Evolutionary conservation across 208 protist species (phyloP).

Genomic region (Leishmania tarentolae): DNA sequence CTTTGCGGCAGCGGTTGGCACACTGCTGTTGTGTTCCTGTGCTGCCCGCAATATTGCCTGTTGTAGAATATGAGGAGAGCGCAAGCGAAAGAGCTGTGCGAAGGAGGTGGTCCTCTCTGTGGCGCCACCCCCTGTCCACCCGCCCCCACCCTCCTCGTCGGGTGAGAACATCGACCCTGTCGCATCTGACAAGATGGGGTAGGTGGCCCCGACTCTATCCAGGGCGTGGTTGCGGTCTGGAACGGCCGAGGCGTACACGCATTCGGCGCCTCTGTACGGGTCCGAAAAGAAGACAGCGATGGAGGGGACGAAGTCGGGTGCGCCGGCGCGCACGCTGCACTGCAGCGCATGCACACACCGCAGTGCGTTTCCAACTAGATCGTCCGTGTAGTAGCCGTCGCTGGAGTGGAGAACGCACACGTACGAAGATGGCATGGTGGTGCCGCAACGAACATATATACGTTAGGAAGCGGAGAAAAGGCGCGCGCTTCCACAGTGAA

Average conservation of each 20-base stretch:
- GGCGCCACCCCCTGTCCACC: not conserved
- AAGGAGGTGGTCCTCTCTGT: slow-evolving; percentile 20
- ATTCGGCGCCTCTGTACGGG: slow-evolving; percentile 50
- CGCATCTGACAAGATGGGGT: slow-evolving; percentile 17
- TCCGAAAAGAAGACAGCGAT: slow-evolving; percentile 72
- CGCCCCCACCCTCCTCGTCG: slow-evolving; percentile 10
- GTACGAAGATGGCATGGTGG: slow-evolving; percentile 22
- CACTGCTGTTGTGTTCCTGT: slow-evolving; percentile 2
- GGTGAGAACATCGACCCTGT: slow-evolving; percentile 12
- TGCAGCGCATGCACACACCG: slow-evolving; percentile 55
- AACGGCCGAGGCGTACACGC: slow-evolving; percentile 58
- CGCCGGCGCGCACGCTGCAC: slow-evolving; percentile 30
- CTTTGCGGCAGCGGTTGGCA: slow-evolving; percentile 2
- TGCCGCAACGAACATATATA: not conserved
- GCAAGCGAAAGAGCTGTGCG: slow-evolving; percentile 34
- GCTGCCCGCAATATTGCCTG: slow-evolving; percentile 19
- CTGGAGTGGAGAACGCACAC: slow-evolving; percentile 76
- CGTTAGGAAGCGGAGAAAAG: not conserved
- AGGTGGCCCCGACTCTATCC: slow-evolving; percentile 21
- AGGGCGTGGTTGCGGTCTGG: slow-evolving; percentile 56
- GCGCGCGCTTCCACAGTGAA: not conserved
- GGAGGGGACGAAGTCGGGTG: slow-evolving; percentile 68
- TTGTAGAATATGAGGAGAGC: slow-evolving; percentile 23
- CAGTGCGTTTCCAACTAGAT: slow-evolving; percentile 53
- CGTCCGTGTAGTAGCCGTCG: slow-evolving; percentile 39